These are phyloP conservation scores for Ophiocordyceps unilateralis DNA, from an alignment of 2,329 filamentous ascomycete species.

Conservation along the genomic window DNA sequence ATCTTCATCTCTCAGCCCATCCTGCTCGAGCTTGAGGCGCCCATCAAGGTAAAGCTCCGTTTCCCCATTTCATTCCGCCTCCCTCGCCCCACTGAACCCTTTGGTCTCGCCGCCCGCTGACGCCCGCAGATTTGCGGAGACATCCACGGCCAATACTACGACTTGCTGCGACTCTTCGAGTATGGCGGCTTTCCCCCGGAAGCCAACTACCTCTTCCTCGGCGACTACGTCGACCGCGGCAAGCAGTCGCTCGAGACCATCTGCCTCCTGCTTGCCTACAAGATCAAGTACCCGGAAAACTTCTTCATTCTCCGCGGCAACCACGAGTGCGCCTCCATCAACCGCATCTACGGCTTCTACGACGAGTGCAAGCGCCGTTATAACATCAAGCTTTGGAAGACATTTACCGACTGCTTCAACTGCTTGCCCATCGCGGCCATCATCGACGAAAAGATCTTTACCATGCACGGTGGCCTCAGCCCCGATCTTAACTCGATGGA, in stretches of 20 bases:
- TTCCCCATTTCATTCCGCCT: background rate
- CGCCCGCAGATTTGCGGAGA: conserved; percentile 78
- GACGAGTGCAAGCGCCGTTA: conserved; percentile 98
- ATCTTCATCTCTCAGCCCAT: conserved; percentile 99
- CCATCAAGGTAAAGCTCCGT: conserved; percentile 68
- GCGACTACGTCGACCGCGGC: conserved; percentile 96
- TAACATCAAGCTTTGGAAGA: conserved; percentile 99
- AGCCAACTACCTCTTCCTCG: conserved; percentile 98
- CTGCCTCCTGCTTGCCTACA: conserved; percentile 90
- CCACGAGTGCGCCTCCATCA: conserved; percentile 98
- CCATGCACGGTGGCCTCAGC: conserved; percentile 95
- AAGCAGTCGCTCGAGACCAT: conserved; percentile 99
- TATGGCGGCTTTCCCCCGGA: conserved; percentile 96
- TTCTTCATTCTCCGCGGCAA: conserved; percentile 98
- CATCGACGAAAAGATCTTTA: conserved; percentile 99
- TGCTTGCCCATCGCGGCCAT: conserved; percentile 95
- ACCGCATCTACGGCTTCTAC: conserved; percentile 98
- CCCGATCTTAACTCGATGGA: conserved; percentile 99
- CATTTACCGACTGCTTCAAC: conserved; percentile 99
- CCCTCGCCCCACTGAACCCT: background rate
- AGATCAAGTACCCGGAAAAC: conserved; percentile 99
- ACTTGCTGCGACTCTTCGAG: conserved; percentile 91
- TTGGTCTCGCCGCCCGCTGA: conserved; percentile 2
- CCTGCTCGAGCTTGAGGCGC: conserved; percentile 89
- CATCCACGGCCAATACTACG: conserved; percentile 98